Evolutionary conservation across 2,329 filamentous ascomycete genomes (phyloP).

Genomic region (Aspergillus brasiliensis): DNA sequence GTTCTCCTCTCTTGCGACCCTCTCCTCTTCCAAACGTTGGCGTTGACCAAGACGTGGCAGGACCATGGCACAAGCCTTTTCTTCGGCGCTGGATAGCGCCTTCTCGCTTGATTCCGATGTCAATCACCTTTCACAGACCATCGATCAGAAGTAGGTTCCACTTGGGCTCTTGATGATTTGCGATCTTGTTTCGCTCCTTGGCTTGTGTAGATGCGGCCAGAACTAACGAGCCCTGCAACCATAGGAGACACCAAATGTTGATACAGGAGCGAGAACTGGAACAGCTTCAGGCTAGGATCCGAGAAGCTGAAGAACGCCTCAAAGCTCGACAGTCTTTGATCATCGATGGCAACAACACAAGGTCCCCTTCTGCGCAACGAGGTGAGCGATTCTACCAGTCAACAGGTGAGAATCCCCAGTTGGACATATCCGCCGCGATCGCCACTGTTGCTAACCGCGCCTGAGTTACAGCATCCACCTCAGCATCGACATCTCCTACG

Average conservation of each 20-base stretch:
- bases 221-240: slow-evolving; percentile 5
- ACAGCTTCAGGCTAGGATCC: slow-evolving; percentile 78
- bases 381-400: slow-evolving; percentile 23
- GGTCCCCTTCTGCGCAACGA: slow-evolving; percentile 16
- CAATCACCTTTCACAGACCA: slow-evolving; percentile 70
- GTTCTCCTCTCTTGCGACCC: slow-evolving; percentile 42
- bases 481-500: slow-evolving; percentile 24
- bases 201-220: background rate
- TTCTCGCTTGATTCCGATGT: slow-evolving; percentile 84
- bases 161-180: slow-evolving; percentile 4
- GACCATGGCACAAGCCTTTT: slow-evolving; percentile 85
- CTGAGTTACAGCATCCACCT: slow-evolving; percentile 16
- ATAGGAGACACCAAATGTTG: slow-evolving; percentile 76
- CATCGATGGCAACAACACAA: slow-evolving; percentile 14
- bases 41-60: slow-evolving; percentile 52
- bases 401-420: slow-evolving; percentile 20
- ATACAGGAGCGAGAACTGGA: slow-evolving; percentile 78
- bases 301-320: slow-evolving; percentile 81
- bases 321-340: slow-evolving; percentile 40
- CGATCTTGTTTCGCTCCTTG: background rate
- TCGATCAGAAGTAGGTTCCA: slow-evolving; percentile 74
- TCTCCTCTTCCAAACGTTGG: slow-evolving; percentile 11
- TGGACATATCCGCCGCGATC: slow-evolving; percentile 5
- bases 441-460: slow-evolving; percentile 13
- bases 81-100: slow-evolving; percentile 79